These are phyloP conservation scores for Stentor coeruleus DNA, from an alignment of 73 alveolate genomes.

Conservation along the genomic window DNA sequence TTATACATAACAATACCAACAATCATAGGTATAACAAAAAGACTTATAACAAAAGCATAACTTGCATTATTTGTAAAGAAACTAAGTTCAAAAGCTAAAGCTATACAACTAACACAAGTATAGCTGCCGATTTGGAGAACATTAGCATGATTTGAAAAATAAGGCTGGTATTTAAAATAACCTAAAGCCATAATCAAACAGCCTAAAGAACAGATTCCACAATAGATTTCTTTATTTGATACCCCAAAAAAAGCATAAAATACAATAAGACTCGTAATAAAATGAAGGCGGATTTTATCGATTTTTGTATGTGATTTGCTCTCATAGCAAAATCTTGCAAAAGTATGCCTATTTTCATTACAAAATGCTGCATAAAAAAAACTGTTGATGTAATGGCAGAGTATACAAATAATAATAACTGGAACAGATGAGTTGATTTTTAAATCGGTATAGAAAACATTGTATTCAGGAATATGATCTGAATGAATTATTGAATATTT, in stretches of 20 bases:
- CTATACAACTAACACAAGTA: not conserved
- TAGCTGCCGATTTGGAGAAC: not conserved
- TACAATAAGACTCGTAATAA: not conserved
- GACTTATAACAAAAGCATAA: not conserved
- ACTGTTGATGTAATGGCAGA: too few species aligned
- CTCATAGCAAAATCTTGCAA: not conserved
- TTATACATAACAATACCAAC: not conserved
- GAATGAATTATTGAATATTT: not conserved
- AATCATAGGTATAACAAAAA: not conserved
- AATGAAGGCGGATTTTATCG: not conserved
- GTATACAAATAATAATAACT: not conserved
- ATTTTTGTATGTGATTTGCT: constrained; percentile 1
- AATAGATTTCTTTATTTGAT: not conserved
- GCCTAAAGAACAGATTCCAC: not conserved
- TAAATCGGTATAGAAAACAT: not conserved
- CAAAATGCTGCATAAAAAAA: not conserved
- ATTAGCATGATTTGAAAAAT: not conserved
- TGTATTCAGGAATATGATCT: not conserved
- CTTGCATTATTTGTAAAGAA: not conserved
- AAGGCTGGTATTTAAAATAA: not conserved
- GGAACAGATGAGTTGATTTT: not conserved
- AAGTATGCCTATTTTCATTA: not conserved
- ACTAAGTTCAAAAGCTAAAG: not conserved
- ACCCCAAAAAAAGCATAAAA: not conserved
- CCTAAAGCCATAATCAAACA: not conserved